A percentile compares a stretch with the other conserved stretches of the same genome.
These are phyloP conservation scores for Cochlearia excelsa DNA, from an alignment of 345 rosid species.

Conservation along the genomic window DNA sequence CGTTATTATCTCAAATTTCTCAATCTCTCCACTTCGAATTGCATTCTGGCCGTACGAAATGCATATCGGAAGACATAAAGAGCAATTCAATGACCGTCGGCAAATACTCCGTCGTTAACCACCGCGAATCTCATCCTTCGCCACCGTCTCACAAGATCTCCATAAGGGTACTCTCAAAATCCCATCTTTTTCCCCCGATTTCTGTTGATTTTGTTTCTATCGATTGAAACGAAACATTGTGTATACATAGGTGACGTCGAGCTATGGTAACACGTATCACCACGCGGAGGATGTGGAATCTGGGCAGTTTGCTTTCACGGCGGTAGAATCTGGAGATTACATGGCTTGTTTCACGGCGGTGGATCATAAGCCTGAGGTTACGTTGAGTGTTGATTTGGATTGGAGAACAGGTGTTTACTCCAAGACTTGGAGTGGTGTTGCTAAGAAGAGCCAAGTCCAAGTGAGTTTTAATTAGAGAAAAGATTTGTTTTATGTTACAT, in stretches of 20 bases:
- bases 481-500: too few species aligned
- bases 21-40: constrained; percentile 72
- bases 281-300: constrained; percentile 58
- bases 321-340: constrained; percentile 80
- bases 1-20: constrained; percentile 32
- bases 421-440: constrained; percentile 75
- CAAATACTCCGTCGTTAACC: constrained; percentile 71
- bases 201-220: background rate
- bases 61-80: constrained; percentile 85
- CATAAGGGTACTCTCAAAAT: constrained; percentile 47
- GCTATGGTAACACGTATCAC: constrained; percentile 68
- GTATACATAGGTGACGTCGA: constrained; percentile 66
- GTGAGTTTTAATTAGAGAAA: constrained; percentile 45
- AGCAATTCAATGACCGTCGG: constrained; percentile 87
- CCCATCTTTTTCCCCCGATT: background rate
- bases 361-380: constrained; percentile 54
- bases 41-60: constrained; percentile 73
- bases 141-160: constrained; percentile 74
- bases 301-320: constrained; percentile 87
- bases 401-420: constrained; percentile 85
- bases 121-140: constrained; percentile 59
- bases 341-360: constrained; percentile 72
- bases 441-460: constrained; percentile 86
- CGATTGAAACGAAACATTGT: background rate
- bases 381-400: constrained; percentile 70